Base-by-base conservation (phyloP, 2,329 filamentous ascomycete genomes). In the Aplosporella prunicola region DNA sequence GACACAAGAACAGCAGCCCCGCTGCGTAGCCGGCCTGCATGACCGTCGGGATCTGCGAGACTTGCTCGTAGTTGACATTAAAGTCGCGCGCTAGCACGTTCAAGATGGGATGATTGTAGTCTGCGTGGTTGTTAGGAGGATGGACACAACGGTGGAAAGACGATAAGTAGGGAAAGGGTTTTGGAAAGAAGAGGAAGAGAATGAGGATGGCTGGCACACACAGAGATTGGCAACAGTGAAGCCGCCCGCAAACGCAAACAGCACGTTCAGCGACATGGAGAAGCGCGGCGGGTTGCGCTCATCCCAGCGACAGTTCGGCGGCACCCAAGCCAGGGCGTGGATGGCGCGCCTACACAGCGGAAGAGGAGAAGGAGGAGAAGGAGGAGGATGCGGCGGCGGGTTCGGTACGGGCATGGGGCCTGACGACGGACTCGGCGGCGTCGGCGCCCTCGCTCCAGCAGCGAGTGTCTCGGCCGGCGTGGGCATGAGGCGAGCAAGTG, bases 61-160 rank as follows among this genome's bases (percentile, higher is more conserved):
- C 76, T 37, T 71, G 66, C 49, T 85, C 81, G 50, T 85, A 80
- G 7, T 68, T 70, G 32, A 89, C 78, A 36, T 70, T 51, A 51
- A 91, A 89, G 11, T 82, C 78, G 8, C 67, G 56, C 0, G 84
- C 82, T 26, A 91, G 68, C 34, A 82, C 74, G 51, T 87, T 85
- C 16, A 89, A 63, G 31, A 89, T 82, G 0, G 84, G 82, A 49
- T 88, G 82, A 42, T 74, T 83, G 58, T 89, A 87, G 61, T 89
- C 35, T 38, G 9, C 6, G n/a, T 8, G 8, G 27, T 8, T 17
- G 26, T 36, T 4, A 30, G 13, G 7, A 14, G 2, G n/a, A n/a
- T n/a, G n/a, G n/a, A n/a, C n/a, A n/a, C n/a, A n/a, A n/a, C n/a
- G n/a, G n/a, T n/a, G n/a, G n/a, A n/a, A n/a, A n/a, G n/a, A n/a